Evolutionary conservation across 345 rosid species (phyloP), one percentile per base, ranked within the genome.

Genomic region (Murraya koenigii): DNA sequence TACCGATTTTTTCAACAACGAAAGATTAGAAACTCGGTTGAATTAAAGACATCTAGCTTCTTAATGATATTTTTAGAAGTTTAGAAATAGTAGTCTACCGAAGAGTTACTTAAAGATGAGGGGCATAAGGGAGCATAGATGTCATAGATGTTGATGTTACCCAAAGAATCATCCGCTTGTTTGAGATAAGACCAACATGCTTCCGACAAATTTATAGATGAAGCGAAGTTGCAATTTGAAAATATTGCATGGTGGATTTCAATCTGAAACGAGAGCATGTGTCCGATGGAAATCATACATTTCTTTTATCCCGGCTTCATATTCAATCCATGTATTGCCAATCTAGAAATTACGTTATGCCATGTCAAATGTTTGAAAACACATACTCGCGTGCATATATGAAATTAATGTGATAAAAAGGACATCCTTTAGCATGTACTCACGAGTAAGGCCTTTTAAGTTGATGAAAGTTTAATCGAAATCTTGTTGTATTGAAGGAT

Each of bases 241-340:
- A 25, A 25, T 23, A 68, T 44, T 25, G 32, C 55, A 26, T 25
- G 15, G 15, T 68, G 23, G 1, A 41, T 13, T 25, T 68, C 71
- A 25, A 25, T 68, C 71, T 8, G 56, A 68, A 39, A 68, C 41
- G 56, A 68, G 55, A 68, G 55, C 55, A 39, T 68, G 71, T 68
- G 55, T 68, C 71, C 71, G 41, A 20, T 39, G 41, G 41, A 23
- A 39, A 6, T 68, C 56, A 25, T 22, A 44, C 35, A 25, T 68
- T 68, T 58, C 56, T 7, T 68, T 41, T 33, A 14, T 41, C 30
- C 71, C 71, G 23, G 71, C 41, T 44, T 68, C 71, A 13, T 6
- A 22, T 33, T 68, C 71, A 44, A 68, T 68, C 72, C 56, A 68
- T 23, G 72, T 35, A 68, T 68, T 68, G 7, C 72, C 72, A 7